Conservation (phyloP, 1,139 yeast genomes). For the Pneumocystis oryctolagi region DNA sequence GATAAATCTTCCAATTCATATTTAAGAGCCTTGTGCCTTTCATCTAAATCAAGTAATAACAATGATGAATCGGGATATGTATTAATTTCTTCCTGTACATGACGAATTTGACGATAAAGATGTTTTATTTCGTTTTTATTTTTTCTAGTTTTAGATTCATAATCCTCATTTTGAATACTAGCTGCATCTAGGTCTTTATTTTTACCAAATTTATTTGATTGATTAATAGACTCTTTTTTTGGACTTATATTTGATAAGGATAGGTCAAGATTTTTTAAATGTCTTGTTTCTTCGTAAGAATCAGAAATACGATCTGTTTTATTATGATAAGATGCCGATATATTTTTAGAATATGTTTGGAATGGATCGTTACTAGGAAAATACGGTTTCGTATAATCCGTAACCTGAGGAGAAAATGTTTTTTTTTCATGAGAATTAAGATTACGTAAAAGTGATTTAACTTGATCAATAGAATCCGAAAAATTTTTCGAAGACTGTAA, state of each 20-base stretch:
- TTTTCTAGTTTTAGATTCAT: slow-evolving; percentile 24
- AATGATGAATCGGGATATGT: slow-evolving; percentile 20
- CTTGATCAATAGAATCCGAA: slow-evolving; percentile 33
- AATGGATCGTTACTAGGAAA: slow-evolving; percentile 17
- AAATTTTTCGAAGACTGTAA: slow-evolving; percentile 44
- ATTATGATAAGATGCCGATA: slow-evolving; percentile 49
- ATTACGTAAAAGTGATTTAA: slow-evolving; percentile 33
- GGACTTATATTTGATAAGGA: slow-evolving; percentile 7
- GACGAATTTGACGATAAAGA: slow-evolving; percentile 46
- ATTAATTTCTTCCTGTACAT: slow-evolving; percentile 37
- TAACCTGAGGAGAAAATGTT: background rate
- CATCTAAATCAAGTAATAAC: slow-evolving; percentile 15
- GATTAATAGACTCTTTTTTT: slow-evolving; percentile 32
- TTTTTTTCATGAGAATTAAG: slow-evolving; percentile 15
- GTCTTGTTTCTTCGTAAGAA: slow-evolving; percentile 39
- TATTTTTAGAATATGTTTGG: slow-evolving; percentile 31
- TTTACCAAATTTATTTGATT: slow-evolving; percentile 51
- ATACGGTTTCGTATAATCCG: slow-evolving; percentile 7
- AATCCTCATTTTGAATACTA: slow-evolving; percentile 30
- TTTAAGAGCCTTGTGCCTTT: slow-evolving; percentile 30
- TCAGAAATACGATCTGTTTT: slow-evolving; percentile 50
- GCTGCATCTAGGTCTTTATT: slow-evolving; percentile 56
- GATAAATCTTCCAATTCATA: slow-evolving; percentile 41
- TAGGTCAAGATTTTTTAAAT: slow-evolving; percentile 5
- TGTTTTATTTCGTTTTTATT: slow-evolving; percentile 46